Conservation (phyloP, 2,329 filamentous ascomycete genomes). For the Parafenestella ontariensis region DNA sequence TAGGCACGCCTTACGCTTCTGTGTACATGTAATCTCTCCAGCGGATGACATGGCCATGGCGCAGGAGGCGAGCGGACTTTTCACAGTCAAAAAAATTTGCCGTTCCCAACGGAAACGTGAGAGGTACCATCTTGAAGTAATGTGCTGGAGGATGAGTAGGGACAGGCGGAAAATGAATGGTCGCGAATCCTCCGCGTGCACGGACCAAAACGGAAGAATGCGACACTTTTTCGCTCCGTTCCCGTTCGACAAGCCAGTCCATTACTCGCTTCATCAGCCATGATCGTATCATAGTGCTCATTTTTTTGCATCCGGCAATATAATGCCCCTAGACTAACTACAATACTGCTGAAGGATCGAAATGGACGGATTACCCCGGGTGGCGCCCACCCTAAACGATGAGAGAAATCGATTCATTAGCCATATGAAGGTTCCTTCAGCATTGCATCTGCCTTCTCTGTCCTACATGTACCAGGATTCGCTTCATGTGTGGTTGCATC, state of each 20-base stretch:
- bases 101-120: conserved; percentile 5
- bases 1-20: conserved; percentile 30
- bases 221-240: neutral
- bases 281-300: neutral
- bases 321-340: neutral
- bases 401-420: neutral
- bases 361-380: neutral
- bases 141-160: neutral
- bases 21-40: neutral
- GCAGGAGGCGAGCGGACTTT: neutral
- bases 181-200: neutral
- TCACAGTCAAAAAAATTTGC: neutral
- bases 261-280: neutral
- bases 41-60: neutral
- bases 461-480: neutral
- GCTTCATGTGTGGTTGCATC: neutral
- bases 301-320: neutral
- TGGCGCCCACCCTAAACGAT: neutral
- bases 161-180: neutral
- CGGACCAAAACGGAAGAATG: neutral
- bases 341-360: neutral
- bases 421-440: neutral
- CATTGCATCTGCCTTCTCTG: neutral
- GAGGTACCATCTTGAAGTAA: neutral
- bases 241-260: neutral